Conservation (phyloP, 108 stramenopile genomes). For the Cyclotella cryptica region DNA sequence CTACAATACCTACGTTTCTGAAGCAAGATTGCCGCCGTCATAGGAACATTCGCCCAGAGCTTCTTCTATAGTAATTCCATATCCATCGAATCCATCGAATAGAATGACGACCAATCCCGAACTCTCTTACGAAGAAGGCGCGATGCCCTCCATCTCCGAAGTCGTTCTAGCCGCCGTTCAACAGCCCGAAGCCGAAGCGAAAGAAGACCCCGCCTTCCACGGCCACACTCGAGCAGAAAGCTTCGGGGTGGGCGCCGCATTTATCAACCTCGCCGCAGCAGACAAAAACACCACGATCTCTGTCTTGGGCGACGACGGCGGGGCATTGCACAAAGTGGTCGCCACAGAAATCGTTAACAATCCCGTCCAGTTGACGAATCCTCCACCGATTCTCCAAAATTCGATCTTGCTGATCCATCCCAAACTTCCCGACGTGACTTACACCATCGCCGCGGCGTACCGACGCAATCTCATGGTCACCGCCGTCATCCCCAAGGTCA, state of each 20-base stretch:
- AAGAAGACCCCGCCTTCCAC: slow-evolving; percentile 1
- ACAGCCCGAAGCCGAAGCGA: not conserved
- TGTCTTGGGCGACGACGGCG: slow-evolving; percentile 47
- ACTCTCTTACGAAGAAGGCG: not conserved
- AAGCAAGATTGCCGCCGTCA: too few species aligned
- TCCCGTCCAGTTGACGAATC: slow-evolving; percentile 22
- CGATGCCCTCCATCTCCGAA: slow-evolving; percentile 27
- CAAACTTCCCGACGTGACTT: slow-evolving; percentile 51
- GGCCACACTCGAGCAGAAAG: slow-evolving; percentile 17
- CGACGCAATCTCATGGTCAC: slow-evolving; percentile 60
- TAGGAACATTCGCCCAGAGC: too few species aligned
- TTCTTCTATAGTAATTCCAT: not conserved
- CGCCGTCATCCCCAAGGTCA: slow-evolving; percentile 55
- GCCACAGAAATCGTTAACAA: slow-evolving; percentile 62
- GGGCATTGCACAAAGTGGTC: slow-evolving; percentile 50
- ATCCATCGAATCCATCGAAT: not conserved
- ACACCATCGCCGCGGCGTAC: slow-evolving; percentile 44
- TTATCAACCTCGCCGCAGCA: slow-evolving; percentile 30
- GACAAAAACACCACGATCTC: slow-evolving; percentile 52
- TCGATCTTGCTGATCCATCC: slow-evolving; percentile 57
- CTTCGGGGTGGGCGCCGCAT: slow-evolving; percentile 44
- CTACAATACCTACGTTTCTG: too few species aligned
- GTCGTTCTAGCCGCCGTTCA: slow-evolving; percentile 6
- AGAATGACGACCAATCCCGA: slow-evolving; percentile 8
- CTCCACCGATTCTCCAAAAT: slow-evolving; percentile 55